A percentile compares a stretch with the other conserved stretches of the same genome.
phyloP scores from a whole-genome alignment of 371 early-diverging fungal species.

The Coemansia sp. region DNA sequence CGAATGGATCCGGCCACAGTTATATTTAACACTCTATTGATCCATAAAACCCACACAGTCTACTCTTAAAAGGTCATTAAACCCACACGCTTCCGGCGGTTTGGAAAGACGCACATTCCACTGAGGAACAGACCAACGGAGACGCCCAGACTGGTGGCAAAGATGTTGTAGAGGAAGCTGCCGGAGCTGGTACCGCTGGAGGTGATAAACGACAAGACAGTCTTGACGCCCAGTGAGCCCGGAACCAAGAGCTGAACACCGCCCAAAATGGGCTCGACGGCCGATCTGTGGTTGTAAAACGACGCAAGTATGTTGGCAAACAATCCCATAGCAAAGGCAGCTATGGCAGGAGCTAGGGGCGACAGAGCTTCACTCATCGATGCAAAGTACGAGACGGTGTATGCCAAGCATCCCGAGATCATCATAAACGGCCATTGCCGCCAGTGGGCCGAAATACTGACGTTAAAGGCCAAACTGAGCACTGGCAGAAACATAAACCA shows the following conservation, averaged over 20 bases:
- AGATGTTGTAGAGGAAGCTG: slow-evolving; percentile 57
- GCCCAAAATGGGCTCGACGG: slow-evolving; percentile 55
- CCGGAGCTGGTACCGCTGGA: slow-evolving; percentile 40
- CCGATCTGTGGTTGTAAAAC: slow-evolving; percentile 47
- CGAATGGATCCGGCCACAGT: too few relatives aligned
- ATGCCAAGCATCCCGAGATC: slow-evolving; percentile 41
- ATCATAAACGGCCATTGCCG: slow-evolving; percentile 50
- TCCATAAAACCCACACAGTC: too few relatives aligned
- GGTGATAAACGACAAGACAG: slow-evolving; percentile 56
- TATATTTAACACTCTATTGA: too few relatives aligned
- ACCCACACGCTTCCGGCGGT: slow-evolving; percentile 51
- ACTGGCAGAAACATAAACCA: slow-evolving; percentile 50
- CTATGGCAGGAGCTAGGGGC: slow-evolving; percentile 46
- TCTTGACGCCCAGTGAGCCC: slow-evolving; percentile 58
- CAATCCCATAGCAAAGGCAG: slow-evolving; percentile 52
- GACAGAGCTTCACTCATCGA: slow-evolving; percentile 29
- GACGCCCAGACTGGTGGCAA: slow-evolving; percentile 58
- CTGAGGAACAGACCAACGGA: slow-evolving; percentile 59
- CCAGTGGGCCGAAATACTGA: slow-evolving; percentile 50
- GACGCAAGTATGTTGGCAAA: slow-evolving; percentile 55
- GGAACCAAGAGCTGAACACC: slow-evolving; percentile 62
- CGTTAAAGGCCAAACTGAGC: slow-evolving; percentile 43
- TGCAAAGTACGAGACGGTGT: slow-evolving; percentile 45
- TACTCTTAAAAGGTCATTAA: slow-evolving; percentile 45
- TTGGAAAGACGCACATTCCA: slow-evolving; percentile 59